Percentiles rank a stretch among this genome's conserved stretches.
Evolutionary conservation across 2,329 filamentous ascomycete species (phyloP).

Genomic region (Beauveria sp.): DNA sequence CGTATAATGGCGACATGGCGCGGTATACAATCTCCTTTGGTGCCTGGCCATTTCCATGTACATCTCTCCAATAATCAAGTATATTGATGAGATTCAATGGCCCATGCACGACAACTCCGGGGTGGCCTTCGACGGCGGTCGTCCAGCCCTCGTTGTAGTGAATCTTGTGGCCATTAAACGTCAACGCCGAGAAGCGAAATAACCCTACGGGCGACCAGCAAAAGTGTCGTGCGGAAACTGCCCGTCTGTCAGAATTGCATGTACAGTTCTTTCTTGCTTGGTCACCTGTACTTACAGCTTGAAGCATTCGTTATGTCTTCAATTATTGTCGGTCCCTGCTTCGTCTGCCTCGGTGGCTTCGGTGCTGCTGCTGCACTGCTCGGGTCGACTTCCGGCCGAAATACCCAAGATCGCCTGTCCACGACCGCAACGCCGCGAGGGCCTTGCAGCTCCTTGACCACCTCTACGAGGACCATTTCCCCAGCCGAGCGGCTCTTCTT

Average conservation of each 20-base stretch:
- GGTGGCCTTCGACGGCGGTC: conserved; percentile 58
- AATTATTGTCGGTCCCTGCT: conserved; percentile 14
- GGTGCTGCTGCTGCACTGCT: conserved; percentile 14
- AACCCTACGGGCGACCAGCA: conserved; percentile 45
- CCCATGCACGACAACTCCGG: conserved; percentile 68
- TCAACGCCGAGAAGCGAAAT: conserved; percentile 77
- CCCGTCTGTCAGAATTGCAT: not conserved
- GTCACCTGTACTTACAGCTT: conserved; percentile 10
- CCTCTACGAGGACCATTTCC: conserved; percentile 58
- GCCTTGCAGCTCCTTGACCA: conserved; percentile 52
- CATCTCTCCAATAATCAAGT: conserved; percentile 58
- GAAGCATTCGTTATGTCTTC: conserved; percentile 12
- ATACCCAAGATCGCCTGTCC: conserved; percentile 47
- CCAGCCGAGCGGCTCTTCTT: conserved; percentile 48
- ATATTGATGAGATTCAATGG: conserved; percentile 69
- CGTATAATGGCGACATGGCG: conserved; percentile 64
- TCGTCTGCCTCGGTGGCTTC: not conserved
- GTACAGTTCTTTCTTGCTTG: not conserved
- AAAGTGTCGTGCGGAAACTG: conserved; percentile 20
- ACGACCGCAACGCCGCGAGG: conserved; percentile 42
- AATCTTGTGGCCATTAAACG: conserved; percentile 80
- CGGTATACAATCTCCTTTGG: conserved; percentile 50
- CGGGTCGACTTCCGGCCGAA: conserved; percentile 29
- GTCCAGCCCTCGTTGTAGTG: conserved; percentile 69
- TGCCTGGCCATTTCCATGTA: conserved; percentile 25